A percentile compares a stretch with the other conserved stretches of the same genome.
phyloP scores from a whole-genome alignment of 2,329 filamentous ascomycete species.

The Chalaropsis thielavioides region DNA sequence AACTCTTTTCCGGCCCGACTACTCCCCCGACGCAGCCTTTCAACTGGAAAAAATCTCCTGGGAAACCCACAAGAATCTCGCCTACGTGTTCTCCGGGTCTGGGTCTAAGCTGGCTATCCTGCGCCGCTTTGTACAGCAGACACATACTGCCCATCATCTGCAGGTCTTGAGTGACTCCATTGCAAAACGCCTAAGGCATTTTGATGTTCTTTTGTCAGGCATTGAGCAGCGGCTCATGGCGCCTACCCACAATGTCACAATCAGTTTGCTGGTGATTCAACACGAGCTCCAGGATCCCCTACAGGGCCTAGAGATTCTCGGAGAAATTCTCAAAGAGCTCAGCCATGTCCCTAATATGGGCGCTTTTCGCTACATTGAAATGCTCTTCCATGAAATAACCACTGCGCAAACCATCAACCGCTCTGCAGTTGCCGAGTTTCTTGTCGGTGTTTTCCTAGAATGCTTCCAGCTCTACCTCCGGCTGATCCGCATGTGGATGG shows the following conservation, averaged over 20 bases:
- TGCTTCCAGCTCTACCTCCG: constrained; percentile 72
- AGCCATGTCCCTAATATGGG: constrained; percentile 34
- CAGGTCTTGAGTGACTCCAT: constrained; percentile 59
- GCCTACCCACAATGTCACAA: constrained; percentile 36
- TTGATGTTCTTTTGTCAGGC: constrained; percentile 44
- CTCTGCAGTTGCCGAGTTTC: constrained; percentile 42
- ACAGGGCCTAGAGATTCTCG: constrained; percentile 43
- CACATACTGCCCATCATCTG: constrained; percentile 42
- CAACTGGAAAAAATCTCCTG: constrained; percentile 36
- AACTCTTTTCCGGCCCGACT: constrained; percentile 45
- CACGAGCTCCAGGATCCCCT: constrained; percentile 41
- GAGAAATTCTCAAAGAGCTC: constrained; percentile 45
- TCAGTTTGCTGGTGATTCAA: constrained; percentile 53
- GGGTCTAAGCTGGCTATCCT: constrained; percentile 33
- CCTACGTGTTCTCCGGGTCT: constrained; percentile 33
- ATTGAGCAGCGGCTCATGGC: constrained; percentile 48
- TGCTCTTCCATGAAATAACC: constrained; percentile 57
- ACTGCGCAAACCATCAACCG: constrained; percentile 57
- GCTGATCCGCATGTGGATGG: constrained; percentile 74
- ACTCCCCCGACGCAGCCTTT: constrained; percentile 28
- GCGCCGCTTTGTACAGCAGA: constrained; percentile 30
- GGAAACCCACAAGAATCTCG: constrained; percentile 36
- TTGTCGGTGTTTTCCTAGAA: constrained; percentile 59
- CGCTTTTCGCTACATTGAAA: constrained; percentile 63
- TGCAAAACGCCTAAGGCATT: constrained; percentile 37